Base-by-base conservation (phyloP, 2,329 filamentous ascomycete genomes). In the Beauveria bassiana region DNA sequence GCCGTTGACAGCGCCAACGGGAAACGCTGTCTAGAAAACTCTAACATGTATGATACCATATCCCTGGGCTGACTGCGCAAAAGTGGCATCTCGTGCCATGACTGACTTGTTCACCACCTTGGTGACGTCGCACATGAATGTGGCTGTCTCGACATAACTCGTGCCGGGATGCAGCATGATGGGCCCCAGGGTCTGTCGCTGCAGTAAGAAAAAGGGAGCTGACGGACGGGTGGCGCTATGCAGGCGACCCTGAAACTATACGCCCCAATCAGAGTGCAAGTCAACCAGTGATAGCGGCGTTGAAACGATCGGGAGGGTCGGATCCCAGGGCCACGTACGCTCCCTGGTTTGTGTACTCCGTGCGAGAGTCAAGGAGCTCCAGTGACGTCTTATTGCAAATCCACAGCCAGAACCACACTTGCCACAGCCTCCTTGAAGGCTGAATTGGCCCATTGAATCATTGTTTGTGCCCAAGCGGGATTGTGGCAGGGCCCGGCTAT, bases 161-260 rank as follows among this genome's bases (percentile, higher is more conserved):
- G 47, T 16, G 57, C 28, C 43, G n/a, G 40, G 42, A 38, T 28
- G 50, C 40, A 61, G 50, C 40, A 61, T 31, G 40, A 61, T 31
- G 49, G 58, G 28, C 20, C 28, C 40, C 34, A 38, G 34, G 34
- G 18, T 18, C 20, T 50, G 45, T 24, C 38, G 3, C 57, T 52
- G 57, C 47, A 59, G 57, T 59, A 16, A 52, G 57, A 59, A 52
- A 52, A 34, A 61, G 28, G 26, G 50, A 47, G 31, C 59, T 46
- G 14, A n/a, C 14, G 8, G n/a, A n/a, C 14, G 8, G n/a, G 40
- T 18, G 20, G 14, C 20, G 20, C 16, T 16, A 52, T 52, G 38
- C 49, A 47, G 51, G 47, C 38, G 57, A 46, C 58, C 50, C 50
- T 60, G 58, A 60, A 60, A 54, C 58, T 60, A 28, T 9, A 28